phyloP scores from a whole-genome alignment of 2,329 filamentous ascomycete genomes.

The Monosporascus cannonballus region DNA sequence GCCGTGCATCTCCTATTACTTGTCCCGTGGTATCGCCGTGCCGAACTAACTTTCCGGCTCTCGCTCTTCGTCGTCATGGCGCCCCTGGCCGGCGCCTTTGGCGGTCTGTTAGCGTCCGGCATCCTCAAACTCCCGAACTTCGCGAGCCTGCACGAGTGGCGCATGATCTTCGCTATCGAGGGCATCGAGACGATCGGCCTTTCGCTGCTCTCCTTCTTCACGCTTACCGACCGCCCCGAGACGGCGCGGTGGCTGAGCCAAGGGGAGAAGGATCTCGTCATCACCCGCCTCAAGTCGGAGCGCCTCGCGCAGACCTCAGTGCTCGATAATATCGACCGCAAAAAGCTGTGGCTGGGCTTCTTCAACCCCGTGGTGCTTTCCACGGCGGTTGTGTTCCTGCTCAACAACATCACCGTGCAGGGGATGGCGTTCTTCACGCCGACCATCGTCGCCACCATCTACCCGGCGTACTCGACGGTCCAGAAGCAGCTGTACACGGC shows the following conservation, averaged over 20 bases:
- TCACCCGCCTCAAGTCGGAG: slow-evolving; percentile 63
- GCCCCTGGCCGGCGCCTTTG: slow-evolving; percentile 64
- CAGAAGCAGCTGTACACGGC: slow-evolving; percentile 65
- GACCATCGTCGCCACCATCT: slow-evolving; percentile 65
- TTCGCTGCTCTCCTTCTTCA: slow-evolving; percentile 55
- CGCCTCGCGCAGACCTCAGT: slow-evolving; percentile 56
- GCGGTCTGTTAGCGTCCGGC: slow-evolving; percentile 58
- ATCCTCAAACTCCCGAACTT: slow-evolving; percentile 58
- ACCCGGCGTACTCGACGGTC: slow-evolving; percentile 49
- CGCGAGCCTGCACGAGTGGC: slow-evolving; percentile 20
- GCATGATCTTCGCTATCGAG: slow-evolving; percentile 26
- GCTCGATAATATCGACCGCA: slow-evolving; percentile 54
- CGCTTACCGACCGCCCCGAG: slow-evolving; percentile 62
- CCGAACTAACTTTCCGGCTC: slow-evolving; percentile 61
- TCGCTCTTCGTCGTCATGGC: slow-evolving; percentile 66
- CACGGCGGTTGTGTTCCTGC: slow-evolving; percentile 20
- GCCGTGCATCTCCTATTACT: slow-evolving; percentile 68
- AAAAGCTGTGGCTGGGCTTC: slow-evolving; percentile 56
- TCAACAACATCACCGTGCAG: slow-evolving; percentile 56
- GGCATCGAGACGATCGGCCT: slow-evolving; percentile 50
- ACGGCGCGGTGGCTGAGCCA: slow-evolving; percentile 60
- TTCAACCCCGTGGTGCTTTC: slow-evolving; percentile 48
- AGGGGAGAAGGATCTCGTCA: slow-evolving; percentile 61
- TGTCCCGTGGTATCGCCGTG: slow-evolving; percentile 64
- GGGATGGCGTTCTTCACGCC: slow-evolving; percentile 65